Conservation (phyloP, 768 basidiomycete genomes). For the Piloderma croceum region DNA sequence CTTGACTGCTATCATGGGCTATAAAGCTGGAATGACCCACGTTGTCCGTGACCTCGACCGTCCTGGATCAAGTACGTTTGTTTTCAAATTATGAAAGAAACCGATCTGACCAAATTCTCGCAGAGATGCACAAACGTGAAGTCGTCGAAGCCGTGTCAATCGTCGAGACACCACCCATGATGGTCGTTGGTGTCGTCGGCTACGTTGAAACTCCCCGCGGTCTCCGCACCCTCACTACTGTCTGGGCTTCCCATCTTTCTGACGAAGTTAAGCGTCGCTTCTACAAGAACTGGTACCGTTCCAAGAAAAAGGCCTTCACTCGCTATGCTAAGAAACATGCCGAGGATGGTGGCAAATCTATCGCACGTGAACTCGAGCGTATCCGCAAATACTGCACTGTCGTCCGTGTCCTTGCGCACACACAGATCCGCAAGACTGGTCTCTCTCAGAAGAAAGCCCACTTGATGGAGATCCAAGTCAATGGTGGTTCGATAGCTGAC, state of each 20-base stretch:
- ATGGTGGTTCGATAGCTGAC: constrained; percentile 92
- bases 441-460: constrained; percentile 99
- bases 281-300: constrained; percentile 99
- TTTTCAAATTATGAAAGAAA: background rate
- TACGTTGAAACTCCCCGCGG: constrained; percentile 99
- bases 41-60: constrained; percentile 98
- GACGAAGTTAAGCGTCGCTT: constrained; percentile 98
- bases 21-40: constrained; percentile 99
- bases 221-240: constrained; percentile 96
- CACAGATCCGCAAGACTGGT: constrained; percentile 97
- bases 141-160: constrained; percentile 97
- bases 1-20: constrained; percentile 96
- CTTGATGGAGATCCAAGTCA: constrained; percentile 99
- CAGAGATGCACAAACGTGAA: constrained; percentile 99
- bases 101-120: constrained; percentile 1
- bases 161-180: constrained; percentile 94
- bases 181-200: constrained; percentile 96
- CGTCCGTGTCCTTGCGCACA: constrained; percentile 98
- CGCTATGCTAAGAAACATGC: constrained; percentile 99
- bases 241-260: constrained; percentile 96
- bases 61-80: constrained; percentile 90
- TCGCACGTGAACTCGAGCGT: constrained; percentile 94
- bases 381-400: constrained; percentile 99
- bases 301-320: constrained; percentile 99
- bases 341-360: constrained; percentile 88